Percentiles rank a stretch among this genome's conserved stretches.
phyloP scores from a whole-genome alignment of 2,329 filamentous ascomycete species.

The Verticillium longisporum region DNA sequence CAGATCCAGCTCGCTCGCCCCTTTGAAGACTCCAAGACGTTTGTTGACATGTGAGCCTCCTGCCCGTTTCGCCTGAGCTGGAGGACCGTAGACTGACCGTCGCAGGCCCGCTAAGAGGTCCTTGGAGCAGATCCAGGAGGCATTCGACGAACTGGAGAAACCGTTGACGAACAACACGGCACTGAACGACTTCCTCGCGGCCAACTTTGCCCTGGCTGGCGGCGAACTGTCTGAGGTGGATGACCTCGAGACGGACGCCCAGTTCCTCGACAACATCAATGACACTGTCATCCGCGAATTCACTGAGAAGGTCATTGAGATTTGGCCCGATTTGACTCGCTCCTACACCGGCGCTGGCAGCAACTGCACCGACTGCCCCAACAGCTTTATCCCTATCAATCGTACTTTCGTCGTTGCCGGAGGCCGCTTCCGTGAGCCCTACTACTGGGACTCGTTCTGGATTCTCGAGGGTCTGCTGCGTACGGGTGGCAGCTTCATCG shows the following conservation, averaged over 20 bases:
- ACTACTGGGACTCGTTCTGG: constrained; percentile 64
- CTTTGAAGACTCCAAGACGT: constrained; percentile 63
- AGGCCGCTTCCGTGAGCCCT: constrained; percentile 63
- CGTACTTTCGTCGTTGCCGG: constrained; percentile 65
- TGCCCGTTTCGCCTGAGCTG: not conserved
- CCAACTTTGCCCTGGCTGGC: constrained; percentile 57
- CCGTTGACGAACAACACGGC: constrained; percentile 58
- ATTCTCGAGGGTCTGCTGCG: constrained; percentile 59
- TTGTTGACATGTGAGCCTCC: constrained; percentile 56
- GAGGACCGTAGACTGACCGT: constrained; percentile 1
- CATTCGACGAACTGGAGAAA: constrained; percentile 51
- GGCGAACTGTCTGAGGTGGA: constrained; percentile 52
- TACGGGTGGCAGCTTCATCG: constrained; percentile 55
- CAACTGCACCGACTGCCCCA: constrained; percentile 53
- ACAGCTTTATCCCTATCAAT: constrained; percentile 60
- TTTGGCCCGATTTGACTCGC: constrained; percentile 63
- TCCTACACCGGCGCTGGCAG: constrained; percentile 42
- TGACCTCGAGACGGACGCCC: constrained; percentile 47
- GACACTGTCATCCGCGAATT: constrained; percentile 56
- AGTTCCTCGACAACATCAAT: constrained; percentile 49
- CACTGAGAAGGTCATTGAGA: constrained; percentile 56
- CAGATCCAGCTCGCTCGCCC: constrained; percentile 57
- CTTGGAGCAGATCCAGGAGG: constrained; percentile 52
- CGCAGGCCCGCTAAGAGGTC: constrained; percentile 52
- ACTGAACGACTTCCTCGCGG: constrained; percentile 53